phyloP scores from a whole-genome alignment of 202 grass and related monocot genomes.

The Sporobolus alterniflorus region DNA sequence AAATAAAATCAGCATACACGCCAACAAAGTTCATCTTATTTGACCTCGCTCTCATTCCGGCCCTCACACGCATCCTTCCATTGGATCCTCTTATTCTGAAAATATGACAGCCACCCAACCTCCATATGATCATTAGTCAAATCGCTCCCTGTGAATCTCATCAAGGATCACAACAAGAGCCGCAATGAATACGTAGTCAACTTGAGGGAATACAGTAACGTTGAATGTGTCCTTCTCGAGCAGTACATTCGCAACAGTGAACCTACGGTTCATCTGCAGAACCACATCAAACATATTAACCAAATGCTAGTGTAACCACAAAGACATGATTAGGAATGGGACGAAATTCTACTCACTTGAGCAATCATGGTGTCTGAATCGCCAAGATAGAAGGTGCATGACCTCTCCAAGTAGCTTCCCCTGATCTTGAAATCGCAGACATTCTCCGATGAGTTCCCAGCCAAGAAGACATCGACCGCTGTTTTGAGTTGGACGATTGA shows the following conservation, averaged over 20 bases:
- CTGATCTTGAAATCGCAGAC: slow-evolving; percentile 50
- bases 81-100: neutral
- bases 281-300: neutral
- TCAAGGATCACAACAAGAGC: slow-evolving; percentile 41
- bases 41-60: neutral
- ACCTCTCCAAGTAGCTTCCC: slow-evolving; percentile 15
- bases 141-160: slow-evolving; percentile 17
- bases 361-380: slow-evolving; percentile 40
- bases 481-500: slow-evolving; percentile 29
- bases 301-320: neutral
- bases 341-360: slow-evolving; percentile 10
- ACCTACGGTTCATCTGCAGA: slow-evolving; percentile 43
- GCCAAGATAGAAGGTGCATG: slow-evolving; percentile 40
- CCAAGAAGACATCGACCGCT: slow-evolving; percentile 38
- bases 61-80: neutral
- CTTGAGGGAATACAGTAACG: slow-evolving; percentile 32
- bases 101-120: neutral
- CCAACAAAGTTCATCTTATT: neutral
- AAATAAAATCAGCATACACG: neutral
- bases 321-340: neutral
- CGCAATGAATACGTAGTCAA: slow-evolving; percentile 43
- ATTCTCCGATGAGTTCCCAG: slow-evolving; percentile 27
- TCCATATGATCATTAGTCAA: neutral
- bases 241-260: slow-evolving; percentile 17
- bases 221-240: slow-evolving; percentile 30